Base-by-base conservation (phyloP, 805 yeast genomes). In the Schizosaccharomyces pombe region DNA sequence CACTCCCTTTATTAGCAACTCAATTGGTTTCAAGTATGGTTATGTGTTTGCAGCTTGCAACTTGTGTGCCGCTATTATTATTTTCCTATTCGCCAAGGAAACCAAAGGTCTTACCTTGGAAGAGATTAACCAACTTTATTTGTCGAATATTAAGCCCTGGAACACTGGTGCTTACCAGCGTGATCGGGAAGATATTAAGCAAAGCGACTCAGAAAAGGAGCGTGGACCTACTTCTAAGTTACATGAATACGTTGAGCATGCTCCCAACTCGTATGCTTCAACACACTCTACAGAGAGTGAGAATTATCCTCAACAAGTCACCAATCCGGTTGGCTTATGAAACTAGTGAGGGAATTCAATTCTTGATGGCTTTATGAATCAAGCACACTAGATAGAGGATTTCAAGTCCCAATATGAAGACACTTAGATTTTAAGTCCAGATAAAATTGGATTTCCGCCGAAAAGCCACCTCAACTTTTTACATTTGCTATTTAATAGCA, bases 11-110 rank as follows among this genome's bases (percentile, higher is more conserved):
- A 73, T 84, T 56, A 78, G 79, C 11, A 64, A 69, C 2, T 68
- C 69, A 34, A 77, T 83, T 62, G 81, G 79, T 43, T 82, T 78
- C 68, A 72, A 72, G 59, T 74, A 75, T 60, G 93, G 93, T 1
- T 79, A 74, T 62, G 76, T 79, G 16, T 34, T 60, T 75, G 78
- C 52, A 78, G 76, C 64, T 63, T 76, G 52, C 72, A 78, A 63
- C 43, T 29, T 72, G 60, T 58, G 72, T 47, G 77, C 74, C 66
- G 63, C 75, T 55, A 78, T 80, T 34, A 67, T 77, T 55, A 75
- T 75, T 56, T 78, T 67, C 68, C 71, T 78, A 64, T 73, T 74
- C 63, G 79, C 77, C 62, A 82, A 82, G 11, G 84, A 78, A 63
- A 75, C 81, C 32, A 70, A 71, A 57, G 72, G 71, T 55, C 70